Base-by-base conservation (phyloP, 306 rosid genomes). In the Canavalia ensiformis region DNA sequence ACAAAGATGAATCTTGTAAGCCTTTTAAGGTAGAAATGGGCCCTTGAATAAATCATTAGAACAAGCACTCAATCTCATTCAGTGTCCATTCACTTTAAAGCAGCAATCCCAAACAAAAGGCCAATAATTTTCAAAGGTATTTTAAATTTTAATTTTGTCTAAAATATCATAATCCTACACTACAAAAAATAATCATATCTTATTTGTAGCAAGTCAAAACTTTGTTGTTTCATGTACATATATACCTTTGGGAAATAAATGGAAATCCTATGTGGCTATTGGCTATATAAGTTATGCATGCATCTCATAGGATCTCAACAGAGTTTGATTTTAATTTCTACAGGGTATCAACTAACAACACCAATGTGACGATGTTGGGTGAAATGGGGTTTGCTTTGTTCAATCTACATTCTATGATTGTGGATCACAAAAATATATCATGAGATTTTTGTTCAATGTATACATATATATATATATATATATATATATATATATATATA, bases 1-100 rank as follows among this genome's bases (percentile, higher is more conserved):
- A 71, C 28, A 33, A 71, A 33, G 72, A 33, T 12, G 46, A 71
- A 71, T n/a, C 45, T 29, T 33, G 76, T 50, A 31, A 31, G 60
- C 31, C 33, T 70, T 50, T 70, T 51, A 7, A 6, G 60, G 8
- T 49, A 3, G 45, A 41, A 52, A 68, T 57, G 83, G 70, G 76
- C 62, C 72, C 71, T 46, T 70, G 18, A 0, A 55, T 42, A 44
- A 51, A 87, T 87, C 47, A 87, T 84, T 78, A 62, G 34, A 84
- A 67, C 68, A 25, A 64, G 74, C 86, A 78, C 86, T 77, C 41
- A 77, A 76, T 72, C 81, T 60, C 87, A 84, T 81, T 70, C 81
- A 35, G 75, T 73, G 75, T 84, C 65, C 68, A 58, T 31, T 87
- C 81, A 65, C 52, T 65, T 62, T 59, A 47, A 30, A 66, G 72